A percentile compares a stretch with the other conserved stretches of the same genome.
phyloP scores from a whole-genome alignment of 2,329 filamentous ascomycete genomes.

The Penicillium sp. region DNA sequence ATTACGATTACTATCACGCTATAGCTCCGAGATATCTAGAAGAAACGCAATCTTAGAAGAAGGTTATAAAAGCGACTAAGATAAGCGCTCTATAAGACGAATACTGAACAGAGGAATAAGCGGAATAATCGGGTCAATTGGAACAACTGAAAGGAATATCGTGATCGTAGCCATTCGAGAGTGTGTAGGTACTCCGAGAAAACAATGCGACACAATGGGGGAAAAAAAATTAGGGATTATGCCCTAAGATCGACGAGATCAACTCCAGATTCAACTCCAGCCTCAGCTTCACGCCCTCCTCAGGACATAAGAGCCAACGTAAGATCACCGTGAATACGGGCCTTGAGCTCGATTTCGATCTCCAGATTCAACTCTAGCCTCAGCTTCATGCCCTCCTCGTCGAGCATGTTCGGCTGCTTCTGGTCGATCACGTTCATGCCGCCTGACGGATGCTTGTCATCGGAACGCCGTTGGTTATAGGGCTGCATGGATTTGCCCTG shows the following conservation, averaged over 20 bases:
- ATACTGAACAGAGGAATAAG: background rate
- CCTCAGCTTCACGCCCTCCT: constrained; percentile 51
- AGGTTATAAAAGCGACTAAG: background rate
- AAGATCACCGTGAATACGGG: constrained; percentile 59
- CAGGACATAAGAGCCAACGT: background rate
- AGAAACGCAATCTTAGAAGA: background rate
- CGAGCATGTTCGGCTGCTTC: constrained; percentile 27
- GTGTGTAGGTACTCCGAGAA: background rate
- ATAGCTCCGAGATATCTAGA: constrained; percentile 1
- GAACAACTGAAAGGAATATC: constrained; percentile 8
- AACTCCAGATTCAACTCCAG: constrained; percentile 57
- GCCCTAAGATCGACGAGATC: no score
- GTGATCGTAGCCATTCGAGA: constrained; percentile 12
- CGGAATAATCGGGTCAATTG: background rate
- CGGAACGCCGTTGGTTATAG: constrained; percentile 20
- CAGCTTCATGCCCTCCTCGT: constrained; percentile 49
- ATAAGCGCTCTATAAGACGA: constrained; percentile 10
- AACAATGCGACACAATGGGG: background rate
- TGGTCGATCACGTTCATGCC: constrained; percentile 29
- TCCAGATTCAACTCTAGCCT: constrained; percentile 58
- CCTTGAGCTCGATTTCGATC: constrained; percentile 60
- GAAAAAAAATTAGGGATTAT: background rate
- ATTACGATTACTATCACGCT: background rate
- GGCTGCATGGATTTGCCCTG: constrained; percentile 25
- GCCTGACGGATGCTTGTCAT: constrained; percentile 22